Conservation (phyloP, 2,329 filamentous ascomycete species). For the Venturia oleaginea region DNA sequence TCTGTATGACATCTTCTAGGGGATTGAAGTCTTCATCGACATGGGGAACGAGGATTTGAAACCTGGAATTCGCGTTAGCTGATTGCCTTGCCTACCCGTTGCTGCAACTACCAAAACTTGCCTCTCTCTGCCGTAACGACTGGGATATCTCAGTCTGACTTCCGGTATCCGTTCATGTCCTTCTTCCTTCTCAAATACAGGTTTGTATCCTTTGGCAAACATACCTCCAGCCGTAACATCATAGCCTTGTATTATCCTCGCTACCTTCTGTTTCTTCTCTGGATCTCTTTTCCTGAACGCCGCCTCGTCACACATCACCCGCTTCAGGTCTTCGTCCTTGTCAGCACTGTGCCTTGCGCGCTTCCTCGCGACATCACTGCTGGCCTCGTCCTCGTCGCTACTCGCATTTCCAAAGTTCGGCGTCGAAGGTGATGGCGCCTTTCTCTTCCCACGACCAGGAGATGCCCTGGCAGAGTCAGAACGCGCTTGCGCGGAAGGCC, state of each 20-base stretch:
- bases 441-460: constrained; percentile 1
- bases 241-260: constrained; percentile 2
- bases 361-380: neutral
- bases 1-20: constrained; percentile 52
- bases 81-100: neutral
- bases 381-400: constrained; percentile 5
- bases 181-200: neutral
- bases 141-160: constrained; percentile 7
- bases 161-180: neutral
- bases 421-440: neutral
- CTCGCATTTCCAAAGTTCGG: neutral
- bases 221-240: neutral
- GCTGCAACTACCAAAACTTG: neutral
- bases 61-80: constrained; percentile 33
- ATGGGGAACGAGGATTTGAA: constrained; percentile 67
- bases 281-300: neutral
- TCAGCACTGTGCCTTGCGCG: neutral
- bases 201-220: constrained; percentile 1
- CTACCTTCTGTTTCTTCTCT: neutral
- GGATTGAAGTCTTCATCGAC: constrained; percentile 60
- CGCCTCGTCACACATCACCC: neutral
- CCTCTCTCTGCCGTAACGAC: neutral
- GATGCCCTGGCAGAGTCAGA: neutral
- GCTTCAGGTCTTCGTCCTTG: neutral
- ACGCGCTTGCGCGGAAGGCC: neutral